Conservation (phyloP, 176 grass and related monocot genomes). For the Zoysia japonica region DNA sequence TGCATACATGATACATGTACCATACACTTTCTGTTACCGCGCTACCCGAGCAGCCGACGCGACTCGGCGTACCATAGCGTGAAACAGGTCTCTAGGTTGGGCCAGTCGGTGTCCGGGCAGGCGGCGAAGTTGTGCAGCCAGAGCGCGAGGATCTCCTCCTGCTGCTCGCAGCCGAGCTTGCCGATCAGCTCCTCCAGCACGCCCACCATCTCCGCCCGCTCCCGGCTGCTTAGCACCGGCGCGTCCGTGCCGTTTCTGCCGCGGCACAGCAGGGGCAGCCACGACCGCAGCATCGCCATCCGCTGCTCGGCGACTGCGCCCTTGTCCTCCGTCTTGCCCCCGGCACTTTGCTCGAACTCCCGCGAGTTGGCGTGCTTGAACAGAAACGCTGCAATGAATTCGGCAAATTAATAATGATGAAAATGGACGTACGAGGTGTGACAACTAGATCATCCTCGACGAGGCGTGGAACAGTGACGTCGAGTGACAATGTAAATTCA, state of each 20-base stretch:
- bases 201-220: conserved; percentile 72
- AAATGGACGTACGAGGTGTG: neutral
- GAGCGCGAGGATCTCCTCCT: conserved; percentile 67
- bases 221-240: conserved; percentile 59
- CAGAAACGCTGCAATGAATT: conserved; percentile 57
- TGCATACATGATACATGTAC: neutral
- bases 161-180: conserved; percentile 72
- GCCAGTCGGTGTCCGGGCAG: conserved; percentile 78
- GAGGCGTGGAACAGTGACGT: neutral
- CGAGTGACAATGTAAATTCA: neutral
- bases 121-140: conserved; percentile 84
- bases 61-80: conserved; percentile 75
- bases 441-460: neutral
- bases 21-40: neutral
- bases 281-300: conserved; percentile 60
- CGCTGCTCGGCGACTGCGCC: conserved; percentile 12
- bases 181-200: conserved; percentile 67
- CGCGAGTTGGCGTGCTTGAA: conserved; percentile 65
- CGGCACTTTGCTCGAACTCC: conserved; percentile 48
- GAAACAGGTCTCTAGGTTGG: conserved; percentile 77
- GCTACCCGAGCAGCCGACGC: conserved; percentile 48
- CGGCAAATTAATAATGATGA: neutral
- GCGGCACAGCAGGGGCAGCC: conserved; percentile 78
- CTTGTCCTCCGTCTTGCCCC: conserved; percentile 28
- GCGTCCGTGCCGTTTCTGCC: conserved; percentile 67